Evolutionary conservation across 805 yeast species (phyloP).

Genomic region (Suhomyces canberraensis): DNA sequence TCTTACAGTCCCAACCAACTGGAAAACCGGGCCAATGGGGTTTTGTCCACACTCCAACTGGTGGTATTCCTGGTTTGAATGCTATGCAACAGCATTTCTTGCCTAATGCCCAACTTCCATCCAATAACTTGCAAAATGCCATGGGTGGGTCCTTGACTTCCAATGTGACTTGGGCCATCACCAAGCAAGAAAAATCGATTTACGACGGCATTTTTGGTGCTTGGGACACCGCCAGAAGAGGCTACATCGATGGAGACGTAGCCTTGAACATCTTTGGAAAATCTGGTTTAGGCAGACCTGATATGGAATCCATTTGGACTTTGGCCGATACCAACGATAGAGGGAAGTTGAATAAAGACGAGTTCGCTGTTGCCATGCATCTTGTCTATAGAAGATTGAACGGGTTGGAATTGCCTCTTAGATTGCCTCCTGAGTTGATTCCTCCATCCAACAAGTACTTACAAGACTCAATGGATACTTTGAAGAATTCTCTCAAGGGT

Average conservation of each 20-base stretch:
- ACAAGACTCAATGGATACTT: conserved; percentile 64
- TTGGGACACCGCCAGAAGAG: conserved; percentile 71
- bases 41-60: conserved; percentile 63
- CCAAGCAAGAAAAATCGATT: conserved; percentile 80
- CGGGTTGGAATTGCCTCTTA: conserved; percentile 79
- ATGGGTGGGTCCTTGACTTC: conserved; percentile 44
- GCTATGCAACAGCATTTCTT: conserved; percentile 65
- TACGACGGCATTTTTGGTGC: conserved; percentile 86
- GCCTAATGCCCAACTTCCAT: conserved; percentile 45
- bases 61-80: conserved; percentile 68
- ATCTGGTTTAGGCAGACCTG: conserved; percentile 82
- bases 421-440: conserved; percentile 82
- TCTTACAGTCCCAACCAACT: conserved; percentile 50
- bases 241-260: conserved; percentile 71
- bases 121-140: conserved; percentile 37
- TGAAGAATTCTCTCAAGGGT: conserved; percentile 61
- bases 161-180: conserved; percentile 76
- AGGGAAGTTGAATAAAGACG: conserved; percentile 83
- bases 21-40: conserved; percentile 84
- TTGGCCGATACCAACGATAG: conserved; percentile 78
- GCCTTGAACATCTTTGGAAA: conserved; percentile 88
- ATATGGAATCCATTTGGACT: conserved; percentile 88
- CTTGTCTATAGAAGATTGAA: conserved; percentile 85
- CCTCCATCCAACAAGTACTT: conserved; percentile 82
- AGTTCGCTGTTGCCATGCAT: conserved; percentile 97